Conservation (phyloP, 768 basidiomycete species). For the Filobasidium floriforme region DNA sequence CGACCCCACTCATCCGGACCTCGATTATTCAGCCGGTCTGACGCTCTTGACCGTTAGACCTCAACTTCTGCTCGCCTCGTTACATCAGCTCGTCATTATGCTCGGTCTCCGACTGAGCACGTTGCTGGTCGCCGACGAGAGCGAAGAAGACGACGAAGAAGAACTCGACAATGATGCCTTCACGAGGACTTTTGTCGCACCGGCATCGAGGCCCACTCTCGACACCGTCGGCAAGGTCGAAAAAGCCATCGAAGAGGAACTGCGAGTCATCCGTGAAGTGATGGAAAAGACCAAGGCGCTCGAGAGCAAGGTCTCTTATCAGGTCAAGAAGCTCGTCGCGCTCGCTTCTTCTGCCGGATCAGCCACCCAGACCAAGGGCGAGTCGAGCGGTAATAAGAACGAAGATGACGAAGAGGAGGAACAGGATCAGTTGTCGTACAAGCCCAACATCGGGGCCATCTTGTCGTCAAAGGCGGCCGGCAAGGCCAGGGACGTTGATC, state of each 20-base stretch:
- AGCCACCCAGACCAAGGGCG: background rate
- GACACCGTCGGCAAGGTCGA: conserved; percentile 10
- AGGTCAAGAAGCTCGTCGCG: conserved; percentile 86
- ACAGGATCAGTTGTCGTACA: conserved; percentile 78
- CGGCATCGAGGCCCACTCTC: background rate
- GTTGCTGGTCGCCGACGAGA: conserved; percentile 6
- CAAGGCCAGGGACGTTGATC: conserved; percentile 22
- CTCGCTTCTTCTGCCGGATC: conserved; percentile 55
- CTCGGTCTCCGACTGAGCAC: conserved; percentile 27
- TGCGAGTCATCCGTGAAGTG: conserved; percentile 70
- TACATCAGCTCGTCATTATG: conserved; percentile 72
- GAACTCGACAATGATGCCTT: background rate
- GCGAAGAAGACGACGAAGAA: conserved; percentile 10
- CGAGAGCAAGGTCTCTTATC: conserved; percentile 82
- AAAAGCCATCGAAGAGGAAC: conserved; percentile 47
- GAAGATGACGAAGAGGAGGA: conserved; percentile 40
- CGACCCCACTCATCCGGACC: conserved; percentile 24
- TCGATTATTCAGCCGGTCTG: conserved; percentile 55
- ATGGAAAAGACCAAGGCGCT: conserved; percentile 81
- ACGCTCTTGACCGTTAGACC: conserved; percentile 85
- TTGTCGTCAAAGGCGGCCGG: conserved; percentile 41
- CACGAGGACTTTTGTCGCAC: background rate
- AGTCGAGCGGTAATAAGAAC: conserved; percentile 24
- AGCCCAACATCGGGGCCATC: conserved; percentile 76
- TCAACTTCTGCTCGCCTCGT: conserved; percentile 70